These are phyloP conservation scores for Solanum rostratum DNA, from an alignment of 257 asterid genomes.

Conservation along the genomic window DNA sequence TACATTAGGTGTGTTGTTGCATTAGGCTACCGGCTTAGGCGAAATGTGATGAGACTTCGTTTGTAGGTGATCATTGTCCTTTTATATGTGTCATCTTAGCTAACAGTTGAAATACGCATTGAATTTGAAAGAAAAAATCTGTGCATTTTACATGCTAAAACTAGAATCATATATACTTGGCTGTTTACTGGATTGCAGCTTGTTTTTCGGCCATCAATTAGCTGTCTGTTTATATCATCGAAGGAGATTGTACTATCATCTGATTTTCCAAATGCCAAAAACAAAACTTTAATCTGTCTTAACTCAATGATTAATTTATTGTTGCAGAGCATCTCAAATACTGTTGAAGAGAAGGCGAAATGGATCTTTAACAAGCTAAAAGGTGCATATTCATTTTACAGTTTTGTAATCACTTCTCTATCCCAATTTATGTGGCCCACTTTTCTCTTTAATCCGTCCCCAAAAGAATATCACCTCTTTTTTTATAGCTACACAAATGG, in stretches of 20 bases:
- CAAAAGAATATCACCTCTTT: too few relatives aligned
- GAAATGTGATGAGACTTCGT: not conserved
- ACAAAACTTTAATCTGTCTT: not conserved
- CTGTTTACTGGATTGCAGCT: not conserved
- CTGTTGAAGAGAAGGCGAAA: conserved; percentile 94
- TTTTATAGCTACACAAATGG: too few relatives aligned
- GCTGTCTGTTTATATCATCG: not conserved
- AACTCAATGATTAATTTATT: not conserved
- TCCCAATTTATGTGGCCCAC: too few relatives aligned
- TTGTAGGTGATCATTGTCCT: not conserved
- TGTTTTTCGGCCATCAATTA: not conserved
- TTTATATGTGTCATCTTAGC: not conserved
- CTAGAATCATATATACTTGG: not conserved
- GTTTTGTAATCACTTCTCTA: not conserved
- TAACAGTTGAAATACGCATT: not conserved
- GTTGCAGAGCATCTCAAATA: conserved; percentile 59
- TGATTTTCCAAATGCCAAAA: not conserved
- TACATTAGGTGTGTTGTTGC: not conserved
- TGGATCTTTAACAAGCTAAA: conserved; percentile 95
- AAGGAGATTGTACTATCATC: not conserved
- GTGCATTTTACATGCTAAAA: not conserved
- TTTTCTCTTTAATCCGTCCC: too few relatives aligned
- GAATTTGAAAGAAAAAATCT: not conserved
- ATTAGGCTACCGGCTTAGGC: not conserved
- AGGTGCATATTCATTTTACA: conserved; percentile 31